Evolutionary conservation across 169 alveolate species (phyloP).

Genomic region (Plasmodium knowlesi): DNA sequence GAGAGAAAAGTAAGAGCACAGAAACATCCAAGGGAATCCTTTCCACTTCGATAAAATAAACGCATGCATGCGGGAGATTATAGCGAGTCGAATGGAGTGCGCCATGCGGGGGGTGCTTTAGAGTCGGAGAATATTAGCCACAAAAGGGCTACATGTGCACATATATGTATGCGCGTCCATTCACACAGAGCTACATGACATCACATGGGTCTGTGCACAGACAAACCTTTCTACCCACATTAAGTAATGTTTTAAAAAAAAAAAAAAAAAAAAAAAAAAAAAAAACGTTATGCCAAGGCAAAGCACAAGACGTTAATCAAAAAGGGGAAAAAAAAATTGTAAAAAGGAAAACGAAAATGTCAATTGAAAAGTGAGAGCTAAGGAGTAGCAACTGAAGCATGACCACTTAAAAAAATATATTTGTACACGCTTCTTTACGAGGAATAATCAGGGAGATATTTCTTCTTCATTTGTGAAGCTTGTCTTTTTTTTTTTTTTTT

Average conservation of each 20-base stretch:
- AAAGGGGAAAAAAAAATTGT: not conserved
- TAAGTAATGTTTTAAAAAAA: not conserved
- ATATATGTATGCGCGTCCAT: not conserved
- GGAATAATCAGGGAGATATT: not conserved
- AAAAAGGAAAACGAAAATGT: not conserved
- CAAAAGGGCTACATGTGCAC: not conserved
- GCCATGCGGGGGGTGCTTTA: not conserved
- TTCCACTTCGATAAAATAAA: not conserved
- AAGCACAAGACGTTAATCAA: not conserved
- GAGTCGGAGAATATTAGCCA: not conserved
- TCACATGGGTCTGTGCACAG: not conserved
- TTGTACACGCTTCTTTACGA: not conserved
- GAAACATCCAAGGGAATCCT: not conserved
- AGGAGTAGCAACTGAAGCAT: not conserved
- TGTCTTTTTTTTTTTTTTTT: constrained; percentile 27
- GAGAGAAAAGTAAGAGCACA: not conserved
- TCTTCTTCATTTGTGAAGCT: not conserved
- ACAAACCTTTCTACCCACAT: not conserved
- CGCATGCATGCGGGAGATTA: not conserved
- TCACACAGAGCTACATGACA: not conserved
- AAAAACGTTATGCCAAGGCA: not conserved
- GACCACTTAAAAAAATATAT: not conserved
- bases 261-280: not conserved
- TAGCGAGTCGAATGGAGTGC: not conserved
- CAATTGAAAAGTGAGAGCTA: not conserved